These are phyloP conservation scores for Suhomyces sp. DNA, from an alignment of 805 yeast genomes.

Conservation along the genomic window DNA sequence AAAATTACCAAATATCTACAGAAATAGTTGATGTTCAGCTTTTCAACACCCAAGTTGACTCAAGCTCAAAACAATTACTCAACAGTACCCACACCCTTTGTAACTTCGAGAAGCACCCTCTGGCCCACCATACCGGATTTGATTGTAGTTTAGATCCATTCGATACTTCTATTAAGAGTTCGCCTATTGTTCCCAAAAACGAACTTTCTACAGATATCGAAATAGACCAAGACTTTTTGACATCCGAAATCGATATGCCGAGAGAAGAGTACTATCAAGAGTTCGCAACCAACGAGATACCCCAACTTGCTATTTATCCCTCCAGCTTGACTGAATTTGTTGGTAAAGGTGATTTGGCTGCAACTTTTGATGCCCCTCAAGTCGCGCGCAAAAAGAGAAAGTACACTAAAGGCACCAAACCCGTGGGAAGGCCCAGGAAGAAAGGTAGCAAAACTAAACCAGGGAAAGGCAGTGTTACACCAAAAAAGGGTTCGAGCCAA, in stretches of 20 bases:
- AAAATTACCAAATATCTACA: background rate
- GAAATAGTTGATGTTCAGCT: background rate
- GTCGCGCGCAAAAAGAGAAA: background rate
- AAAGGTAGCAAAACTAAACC: background rate
- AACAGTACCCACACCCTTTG: background rate
- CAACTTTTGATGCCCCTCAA: background rate
- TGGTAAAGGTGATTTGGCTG: background rate
- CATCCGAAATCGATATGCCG: slow-evolving; percentile 13
- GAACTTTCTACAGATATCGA: slow-evolving; percentile 13
- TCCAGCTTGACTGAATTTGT: background rate
- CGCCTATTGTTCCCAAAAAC: slow-evolving; percentile 11
- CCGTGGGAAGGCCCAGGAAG: slow-evolving; percentile 1
- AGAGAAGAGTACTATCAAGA: background rate
- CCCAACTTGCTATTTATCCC: background rate
- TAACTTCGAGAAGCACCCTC: background rate
- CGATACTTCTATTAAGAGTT: slow-evolving; percentile 4
- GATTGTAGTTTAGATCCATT: background rate
- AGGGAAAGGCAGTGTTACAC: background rate
- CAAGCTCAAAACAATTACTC: background rate
- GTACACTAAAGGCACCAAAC: background rate
- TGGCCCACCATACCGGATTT: background rate
- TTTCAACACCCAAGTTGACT: background rate
- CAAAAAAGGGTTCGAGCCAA: background rate
- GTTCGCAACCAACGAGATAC: background rate
- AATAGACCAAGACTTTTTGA: slow-evolving; percentile 19